Base-by-base conservation (phyloP, 2,329 filamentous ascomycete genomes). In the Thelonectria olida region DNA sequence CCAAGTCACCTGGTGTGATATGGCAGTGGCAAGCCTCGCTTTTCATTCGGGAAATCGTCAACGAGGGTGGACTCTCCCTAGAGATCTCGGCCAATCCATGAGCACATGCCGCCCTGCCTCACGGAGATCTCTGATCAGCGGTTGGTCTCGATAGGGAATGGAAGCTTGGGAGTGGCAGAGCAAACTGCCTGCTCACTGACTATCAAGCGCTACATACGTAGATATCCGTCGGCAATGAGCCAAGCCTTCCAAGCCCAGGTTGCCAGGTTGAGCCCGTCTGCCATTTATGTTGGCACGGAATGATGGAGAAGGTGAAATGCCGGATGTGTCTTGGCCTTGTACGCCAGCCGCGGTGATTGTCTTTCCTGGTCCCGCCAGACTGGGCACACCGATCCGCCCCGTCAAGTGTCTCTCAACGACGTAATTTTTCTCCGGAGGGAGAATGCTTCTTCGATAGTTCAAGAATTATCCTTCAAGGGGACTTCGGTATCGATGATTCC, bases 101-200 rank as follows among this genome's bases (percentile, higher is more conserved):
- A 49, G 20, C 9, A 39, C n/a, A 22, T 53, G n/a, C 23, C 20
- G 25, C 39, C 20, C 19, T 19, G 9, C 25, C 48, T 52, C 38
- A 7, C 19, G 28, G 25, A 28, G 27, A 54, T 54, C 25, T 38
- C 23, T 31, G 56, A 44, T 44, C 36, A 34, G 19, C 34, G 15
- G 34, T 28, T 36, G 56, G 49, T 58, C 25, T 41, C 34, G 34
- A 28, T 48, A 34, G 25, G 19, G 49, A 58, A 44, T 42, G 49
- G 31, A 28, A 23, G 27, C 27, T 39, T 54, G 17, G 49, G 23
- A 19, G 7, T 41, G n/a, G 39, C 19, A 47, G 25, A 12, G 39
- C 31, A 20, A 36, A 39, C 25, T 13, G 20, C 6, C 23, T 13
- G 19, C 20, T 17, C 36, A 19, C 13, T 10, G 27, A 22, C 50